Conservation (phyloP, 768 basidiomycete genomes). For the Lentinula sp. region DNA sequence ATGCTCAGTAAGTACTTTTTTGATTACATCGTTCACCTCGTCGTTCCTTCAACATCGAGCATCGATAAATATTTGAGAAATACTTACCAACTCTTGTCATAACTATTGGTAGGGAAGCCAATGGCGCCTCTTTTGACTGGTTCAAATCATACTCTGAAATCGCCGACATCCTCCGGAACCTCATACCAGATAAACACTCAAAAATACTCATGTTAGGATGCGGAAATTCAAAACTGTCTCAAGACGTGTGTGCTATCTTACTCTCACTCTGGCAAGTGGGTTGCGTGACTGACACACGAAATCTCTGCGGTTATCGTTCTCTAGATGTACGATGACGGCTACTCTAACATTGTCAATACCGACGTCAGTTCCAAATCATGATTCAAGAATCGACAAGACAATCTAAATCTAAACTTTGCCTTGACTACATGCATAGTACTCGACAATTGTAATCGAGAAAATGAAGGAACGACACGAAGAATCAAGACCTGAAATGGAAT, state of each 20-base stretch:
- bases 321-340: slow-evolving; percentile 89
- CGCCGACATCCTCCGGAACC: slow-evolving; percentile 48
- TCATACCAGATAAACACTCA: slow-evolving; percentile 56
- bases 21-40: no score
- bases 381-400: neutral
- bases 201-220: slow-evolving; percentile 79
- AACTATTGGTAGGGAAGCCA: slow-evolving; percentile 39
- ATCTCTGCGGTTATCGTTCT: neutral
- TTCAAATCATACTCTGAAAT: slow-evolving; percentile 79
- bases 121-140: slow-evolving; percentile 73
- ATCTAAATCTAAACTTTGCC: neutral
- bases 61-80: no score
- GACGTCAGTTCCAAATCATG: slow-evolving; percentile 44
- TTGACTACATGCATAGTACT: slow-evolving; percentile 47
- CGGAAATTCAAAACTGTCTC: slow-evolving; percentile 76
- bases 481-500: slow-evolving; percentile 62
- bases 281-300: neutral
- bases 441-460: slow-evolving; percentile 63
- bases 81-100: no score
- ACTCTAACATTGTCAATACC: slow-evolving; percentile 70
- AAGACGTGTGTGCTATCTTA: slow-evolving; percentile 48
- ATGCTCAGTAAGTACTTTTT: slow-evolving; percentile 44
- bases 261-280: neutral
- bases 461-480: slow-evolving; percentile 54
- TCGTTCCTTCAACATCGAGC: no score